Evolutionary conservation across 352 stramenopile genomes (phyloP).

Genomic region (Globisporangium iwayamae): DNA sequence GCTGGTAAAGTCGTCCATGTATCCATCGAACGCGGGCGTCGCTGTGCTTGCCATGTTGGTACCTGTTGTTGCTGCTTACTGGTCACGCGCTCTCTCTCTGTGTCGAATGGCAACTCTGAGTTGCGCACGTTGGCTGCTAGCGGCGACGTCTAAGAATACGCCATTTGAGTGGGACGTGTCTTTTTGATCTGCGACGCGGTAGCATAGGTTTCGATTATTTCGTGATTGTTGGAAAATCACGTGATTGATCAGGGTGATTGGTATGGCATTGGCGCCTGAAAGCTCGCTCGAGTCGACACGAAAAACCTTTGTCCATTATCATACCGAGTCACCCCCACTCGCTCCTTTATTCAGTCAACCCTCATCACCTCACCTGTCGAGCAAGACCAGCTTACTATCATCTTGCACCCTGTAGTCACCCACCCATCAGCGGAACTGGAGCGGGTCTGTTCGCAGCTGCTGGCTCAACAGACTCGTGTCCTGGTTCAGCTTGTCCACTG

Average conservation of each 20-base stretch:
- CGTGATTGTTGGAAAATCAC: background rate
- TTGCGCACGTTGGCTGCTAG: background rate
- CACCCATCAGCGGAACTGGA: constrained; percentile 3
- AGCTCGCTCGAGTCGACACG: background rate
- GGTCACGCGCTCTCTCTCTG: background rate
- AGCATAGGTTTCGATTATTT: constrained; percentile 1
- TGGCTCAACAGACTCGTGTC: constrained; percentile 18
- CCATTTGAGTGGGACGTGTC: background rate
- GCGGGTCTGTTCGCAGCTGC: constrained; percentile 21
- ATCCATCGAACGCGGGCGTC: constrained; percentile 42
- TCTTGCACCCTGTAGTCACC: too few relatives aligned
- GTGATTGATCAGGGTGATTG: constrained; percentile 1
- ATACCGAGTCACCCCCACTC: constrained; percentile 1
- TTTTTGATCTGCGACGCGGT: constrained; percentile 1
- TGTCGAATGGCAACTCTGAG: background rate
- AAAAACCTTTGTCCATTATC: background rate
- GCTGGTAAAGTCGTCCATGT: constrained; percentile 48
- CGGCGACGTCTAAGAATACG: constrained; percentile 4
- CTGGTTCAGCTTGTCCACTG: constrained; percentile 27
- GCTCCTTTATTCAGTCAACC: background rate
- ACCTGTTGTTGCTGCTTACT: background rate
- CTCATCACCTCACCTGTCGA: background rate
- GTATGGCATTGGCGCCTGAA: background rate
- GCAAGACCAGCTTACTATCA: background rate
- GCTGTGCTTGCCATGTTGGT: constrained; percentile 5